Percentiles rank a stretch among this genome's conserved stretches.
phyloP scores from a whole-genome alignment of 2,329 filamentous ascomycete species.

The Colletotrichum sp. region DNA sequence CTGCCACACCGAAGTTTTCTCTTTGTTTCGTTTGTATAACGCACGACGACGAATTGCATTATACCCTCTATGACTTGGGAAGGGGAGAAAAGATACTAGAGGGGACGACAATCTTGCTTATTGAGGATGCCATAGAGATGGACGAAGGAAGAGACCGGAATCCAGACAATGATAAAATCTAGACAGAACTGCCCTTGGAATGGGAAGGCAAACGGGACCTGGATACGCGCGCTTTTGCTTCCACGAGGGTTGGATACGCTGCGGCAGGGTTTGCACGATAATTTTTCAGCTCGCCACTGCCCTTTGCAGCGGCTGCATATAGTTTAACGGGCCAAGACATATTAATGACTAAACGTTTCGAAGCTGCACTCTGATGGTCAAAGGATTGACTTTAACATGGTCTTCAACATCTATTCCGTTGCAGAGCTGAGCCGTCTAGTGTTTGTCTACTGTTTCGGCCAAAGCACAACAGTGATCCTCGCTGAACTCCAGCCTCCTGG shows the following conservation, averaged over 20 bases:
- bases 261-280: slow-evolving; percentile 6
- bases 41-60: slow-evolving; percentile 18
- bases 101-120: background rate
- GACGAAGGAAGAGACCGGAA: background rate
- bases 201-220: background rate
- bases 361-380: background rate
- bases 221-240: background rate
- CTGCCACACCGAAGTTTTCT: slow-evolving; percentile 9
- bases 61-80: slow-evolving; percentile 20
- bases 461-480: background rate
- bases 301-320: background rate
- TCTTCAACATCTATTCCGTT: background rate
- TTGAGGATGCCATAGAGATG: background rate
- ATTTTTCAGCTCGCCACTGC: background rate
- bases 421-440: background rate
- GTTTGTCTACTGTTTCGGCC: background rate
- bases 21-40: slow-evolving; percentile 22
- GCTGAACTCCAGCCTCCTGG: background rate
- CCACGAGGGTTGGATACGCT: slow-evolving; percentile 9
- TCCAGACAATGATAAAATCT: slow-evolving; percentile 8
- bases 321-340: slow-evolving; percentile 1
- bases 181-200: slow-evolving; percentile 12
- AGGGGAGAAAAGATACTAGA: background rate
- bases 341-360: slow-evolving; percentile 9
- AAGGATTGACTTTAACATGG: background rate